Evolutionary conservation across 2,329 filamentous ascomycete species (phyloP).

Genomic region (Alternaria postmessia): DNA sequence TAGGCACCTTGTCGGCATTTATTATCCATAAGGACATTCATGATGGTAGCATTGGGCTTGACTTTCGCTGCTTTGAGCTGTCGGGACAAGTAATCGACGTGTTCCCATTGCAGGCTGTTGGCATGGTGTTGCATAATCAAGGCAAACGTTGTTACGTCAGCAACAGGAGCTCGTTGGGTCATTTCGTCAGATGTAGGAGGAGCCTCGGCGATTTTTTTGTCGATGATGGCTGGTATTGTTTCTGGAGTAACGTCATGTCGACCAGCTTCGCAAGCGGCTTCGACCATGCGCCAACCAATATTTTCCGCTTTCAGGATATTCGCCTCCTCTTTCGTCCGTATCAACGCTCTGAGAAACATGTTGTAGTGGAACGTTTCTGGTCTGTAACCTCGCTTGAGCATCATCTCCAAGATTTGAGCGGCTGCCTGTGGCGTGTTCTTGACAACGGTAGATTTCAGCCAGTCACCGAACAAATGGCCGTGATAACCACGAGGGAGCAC

Average conservation of each 20-base stretch:
- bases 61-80: conserved; percentile 34
- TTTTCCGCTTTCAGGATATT: conserved; percentile 44
- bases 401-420: conserved; percentile 75
- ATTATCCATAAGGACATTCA: conserved; percentile 47
- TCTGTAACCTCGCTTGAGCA: conserved; percentile 72
- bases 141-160: conserved; percentile 42
- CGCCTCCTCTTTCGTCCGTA: conserved; percentile 57
- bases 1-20: conserved; percentile 40
- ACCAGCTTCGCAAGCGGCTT: conserved; percentile 22
- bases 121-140: conserved; percentile 45
- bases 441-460: conserved; percentile 84
- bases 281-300: conserved; percentile 49
- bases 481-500: conserved; percentile 66
- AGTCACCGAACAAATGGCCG: conserved; percentile 85
- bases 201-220: not conserved
- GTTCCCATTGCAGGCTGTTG: conserved; percentile 40
- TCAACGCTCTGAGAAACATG: conserved; percentile 79
- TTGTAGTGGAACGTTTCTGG: conserved; percentile 81
- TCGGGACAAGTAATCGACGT: conserved; percentile 44
- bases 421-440: conserved; percentile 69
- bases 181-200: not conserved
- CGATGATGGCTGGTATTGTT: conserved; percentile 7
- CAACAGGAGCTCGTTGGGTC: conserved; percentile 31
- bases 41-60: conserved; percentile 33
- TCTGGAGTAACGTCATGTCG: not conserved